Percentiles rank a stretch among this genome's conserved stretches.
These are phyloP conservation scores for Torulaspora maleeae DNA, from an alignment of 805 yeast species.

Conservation along the genomic window DNA sequence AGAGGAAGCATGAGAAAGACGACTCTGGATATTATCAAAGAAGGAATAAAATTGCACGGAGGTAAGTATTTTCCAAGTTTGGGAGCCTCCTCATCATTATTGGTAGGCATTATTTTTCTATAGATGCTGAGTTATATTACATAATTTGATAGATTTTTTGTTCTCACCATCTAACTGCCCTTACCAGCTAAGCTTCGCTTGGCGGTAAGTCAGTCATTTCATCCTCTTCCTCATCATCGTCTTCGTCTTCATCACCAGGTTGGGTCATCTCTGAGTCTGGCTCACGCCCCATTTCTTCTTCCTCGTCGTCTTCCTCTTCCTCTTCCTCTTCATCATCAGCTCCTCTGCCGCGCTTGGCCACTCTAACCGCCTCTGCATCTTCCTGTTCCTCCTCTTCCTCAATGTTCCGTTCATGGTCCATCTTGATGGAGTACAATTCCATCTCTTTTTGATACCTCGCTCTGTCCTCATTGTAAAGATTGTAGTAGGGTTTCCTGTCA, in stretches of 20 bases:
- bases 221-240: slow-evolving; percentile 13
- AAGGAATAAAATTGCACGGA: slow-evolving; percentile 47
- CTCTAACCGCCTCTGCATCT: slow-evolving; percentile 6
- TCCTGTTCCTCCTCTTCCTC: slow-evolving; percentile 20
- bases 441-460: slow-evolving; percentile 70
- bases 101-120: slow-evolving; percentile 1
- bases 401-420: slow-evolving; percentile 16
- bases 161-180: not conserved
- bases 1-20: slow-evolving; percentile 69
- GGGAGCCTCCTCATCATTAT: not conserved
- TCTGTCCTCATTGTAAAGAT: slow-evolving; percentile 72
- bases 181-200: slow-evolving; percentile 8
- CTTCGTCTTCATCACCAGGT: slow-evolving; percentile 16
- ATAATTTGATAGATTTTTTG: not conserved
- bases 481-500: slow-evolving; percentile 66
- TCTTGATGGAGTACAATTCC: slow-evolving; percentile 42
- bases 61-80: slow-evolving; percentile 4
- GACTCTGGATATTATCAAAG: slow-evolving; percentile 70
- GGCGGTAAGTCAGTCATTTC: slow-evolving; percentile 15
- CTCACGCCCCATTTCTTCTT: slow-evolving; percentile 23
- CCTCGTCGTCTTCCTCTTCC: slow-evolving; percentile 33
- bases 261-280: slow-evolving; percentile 17
- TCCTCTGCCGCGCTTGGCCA: slow-evolving; percentile 9
- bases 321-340: slow-evolving; percentile 29
- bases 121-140: not conserved